Evolutionary conservation across 176 grass and related monocot genomes (phyloP), one percentile per base, ranked within the genome.

Genomic region (Phoenix dactylifera): DNA sequence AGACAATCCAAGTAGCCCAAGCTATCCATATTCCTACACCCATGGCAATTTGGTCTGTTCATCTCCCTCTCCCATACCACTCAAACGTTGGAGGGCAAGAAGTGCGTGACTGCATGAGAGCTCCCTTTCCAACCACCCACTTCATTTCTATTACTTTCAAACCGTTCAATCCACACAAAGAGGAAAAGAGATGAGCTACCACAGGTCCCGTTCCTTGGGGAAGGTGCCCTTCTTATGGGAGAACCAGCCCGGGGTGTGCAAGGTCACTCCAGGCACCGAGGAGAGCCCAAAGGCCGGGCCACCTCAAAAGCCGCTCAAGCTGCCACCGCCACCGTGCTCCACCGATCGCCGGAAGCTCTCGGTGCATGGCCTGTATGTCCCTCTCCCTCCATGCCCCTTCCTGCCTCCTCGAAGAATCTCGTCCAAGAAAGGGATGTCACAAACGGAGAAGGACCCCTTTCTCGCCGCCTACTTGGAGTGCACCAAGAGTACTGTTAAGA

Each of bases 161-260:
- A 5, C 22, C 0, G 56, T n/a, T 15, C 54, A 60, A 17, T 57
- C 28, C 58, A 55, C 10, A 25, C 54, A 56, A 10, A 22, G 54
- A 29, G 39, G 39, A 73, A 65, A 55, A 57, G 25, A 28, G 26
- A 79, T 80, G 77, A 80, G 69, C 49, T 24, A 79, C 62, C 57
- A 52, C 44, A 58, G 52, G 35, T 44, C 35, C 7, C 35, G 48
- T 5, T 63, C 53, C 20, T 52, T 25, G 15, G 22, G 52, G 15
- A 70, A 55, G 25, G 79, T 95, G 61, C 72, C 90, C 20, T 97
- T 97, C 86, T 77, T 83, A 22, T 97, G 87, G 92, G 92, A 97
- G 80, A 60, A 85, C 4, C 70, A 82, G 64, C 87, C 92, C n/a
- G 92, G 86, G 7, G 72, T 97, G 51, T 82, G 83, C 17, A 97